A percentile compares a stretch with the other conserved stretches of the same genome.
Evolutionary conservation across 306 rosid species (phyloP).

Genomic region (Rosa chinensis): DNA sequence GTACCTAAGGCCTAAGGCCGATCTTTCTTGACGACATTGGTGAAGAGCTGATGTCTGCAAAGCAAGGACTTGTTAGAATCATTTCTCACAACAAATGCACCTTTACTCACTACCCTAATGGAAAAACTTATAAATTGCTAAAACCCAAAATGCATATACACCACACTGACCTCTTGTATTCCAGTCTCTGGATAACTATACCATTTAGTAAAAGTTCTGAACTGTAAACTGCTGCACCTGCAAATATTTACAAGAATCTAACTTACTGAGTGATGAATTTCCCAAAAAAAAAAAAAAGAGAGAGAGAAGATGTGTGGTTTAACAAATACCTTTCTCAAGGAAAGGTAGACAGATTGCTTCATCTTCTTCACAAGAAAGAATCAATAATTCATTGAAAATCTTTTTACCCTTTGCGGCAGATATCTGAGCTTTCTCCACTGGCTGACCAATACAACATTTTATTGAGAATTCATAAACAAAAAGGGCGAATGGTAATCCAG

Average conservation of each 20-base stretch:
- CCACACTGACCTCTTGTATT: constrained; percentile 63
- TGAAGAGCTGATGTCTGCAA: constrained; percentile 58
- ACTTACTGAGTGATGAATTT: constrained; percentile 14
- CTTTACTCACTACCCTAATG: neutral
- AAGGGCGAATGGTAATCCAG: neutral
- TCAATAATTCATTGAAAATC: constrained; percentile 54
- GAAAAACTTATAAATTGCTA: neutral
- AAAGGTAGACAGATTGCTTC: constrained; percentile 60
- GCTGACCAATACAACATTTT: constrained; percentile 48
- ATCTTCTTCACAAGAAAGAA: constrained; percentile 85
- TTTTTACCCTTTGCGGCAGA: constrained; percentile 47
- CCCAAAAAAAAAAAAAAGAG: neutral
- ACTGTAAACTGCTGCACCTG: constrained; percentile 68
- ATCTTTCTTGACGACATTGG: constrained; percentile 34
- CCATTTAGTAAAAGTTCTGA: constrained; percentile 89
- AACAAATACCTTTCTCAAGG: constrained; percentile 64
- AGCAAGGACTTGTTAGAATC: neutral
- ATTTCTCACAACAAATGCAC: neutral
- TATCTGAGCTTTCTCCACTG: constrained; percentile 54
- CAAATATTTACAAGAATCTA: constrained; percentile 42
- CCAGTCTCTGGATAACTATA: constrained; percentile 85
- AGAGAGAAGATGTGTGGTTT: constrained; percentile 5
- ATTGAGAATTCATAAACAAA: constrained; percentile 8
- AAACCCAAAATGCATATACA: neutral
- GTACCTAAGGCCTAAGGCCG: neutral